Conservation (phyloP, 306 rosid species). For the Vigna hirtella region DNA sequence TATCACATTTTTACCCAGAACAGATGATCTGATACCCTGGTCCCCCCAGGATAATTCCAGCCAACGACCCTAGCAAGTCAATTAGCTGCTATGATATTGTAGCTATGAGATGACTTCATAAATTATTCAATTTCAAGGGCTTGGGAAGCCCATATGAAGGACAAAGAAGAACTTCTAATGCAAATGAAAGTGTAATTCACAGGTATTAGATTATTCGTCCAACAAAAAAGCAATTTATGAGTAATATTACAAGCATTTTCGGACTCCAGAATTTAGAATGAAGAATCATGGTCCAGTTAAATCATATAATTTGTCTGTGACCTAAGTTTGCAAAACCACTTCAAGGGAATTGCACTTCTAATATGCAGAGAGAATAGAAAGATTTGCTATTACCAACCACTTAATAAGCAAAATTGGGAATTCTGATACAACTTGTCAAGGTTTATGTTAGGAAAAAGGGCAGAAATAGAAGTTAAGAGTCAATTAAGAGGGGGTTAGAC, state of each 20-base stretch:
- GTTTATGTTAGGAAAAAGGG: no score
- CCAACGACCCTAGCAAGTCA: not conserved
- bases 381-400: not conserved
- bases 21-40: not conserved
- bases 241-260: conserved; percentile 9
- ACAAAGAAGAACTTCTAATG: not conserved
- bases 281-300: conserved; percentile 7
- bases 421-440: no score
- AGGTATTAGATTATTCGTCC: not conserved
- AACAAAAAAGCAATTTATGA: not conserved
- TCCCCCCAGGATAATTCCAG: conserved; percentile 2
- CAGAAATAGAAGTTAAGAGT: no score
- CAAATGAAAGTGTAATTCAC: not conserved
- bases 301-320: not conserved
- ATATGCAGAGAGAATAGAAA: not conserved
- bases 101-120: not conserved
- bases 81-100: not conserved
- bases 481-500: no score
- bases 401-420: no score
- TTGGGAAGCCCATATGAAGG: conserved; percentile 1
- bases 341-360: not conserved
- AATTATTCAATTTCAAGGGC: conserved; percentile 8
- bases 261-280: not conserved
- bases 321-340: not conserved
- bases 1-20: conserved; percentile 1